These are phyloP conservation scores for Hylodesmum podocarpum DNA, from an alignment of 306 rosid species.

Conservation along the genomic window DNA sequence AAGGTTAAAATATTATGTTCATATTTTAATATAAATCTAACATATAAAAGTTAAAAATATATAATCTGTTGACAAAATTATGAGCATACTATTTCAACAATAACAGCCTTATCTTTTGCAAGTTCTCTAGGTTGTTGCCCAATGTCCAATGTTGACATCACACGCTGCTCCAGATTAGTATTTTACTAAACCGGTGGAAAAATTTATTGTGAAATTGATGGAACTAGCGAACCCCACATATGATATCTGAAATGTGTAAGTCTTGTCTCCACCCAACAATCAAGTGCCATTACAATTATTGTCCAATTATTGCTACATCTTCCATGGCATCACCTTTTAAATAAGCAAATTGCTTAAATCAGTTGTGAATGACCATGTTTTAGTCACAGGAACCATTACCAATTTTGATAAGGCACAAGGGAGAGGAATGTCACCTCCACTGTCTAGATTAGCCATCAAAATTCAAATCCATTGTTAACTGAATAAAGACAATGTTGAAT, in stretches of 20 bases:
- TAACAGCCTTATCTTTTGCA: too few relatives aligned
- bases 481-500: not conserved
- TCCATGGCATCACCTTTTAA: not conserved
- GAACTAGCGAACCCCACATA: not conserved
- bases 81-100: too few relatives aligned
- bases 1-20: too few relatives aligned
- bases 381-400: too few relatives aligned
- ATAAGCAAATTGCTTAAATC: not conserved
- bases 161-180: constrained; percentile 60
- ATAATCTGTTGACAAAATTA: too few relatives aligned
- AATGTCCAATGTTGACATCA: constrained; percentile 78
- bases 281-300: not conserved
- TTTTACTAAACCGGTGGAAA: not conserved
- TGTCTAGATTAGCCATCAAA: not conserved
- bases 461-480: not conserved
- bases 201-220: not conserved
- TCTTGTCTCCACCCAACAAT: constrained; percentile 3
- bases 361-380: not conserved
- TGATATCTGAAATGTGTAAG: not conserved
- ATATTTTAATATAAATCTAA: too few relatives aligned
- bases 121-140: constrained; percentile 71
- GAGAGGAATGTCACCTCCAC: not conserved
- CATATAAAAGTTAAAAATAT: too few relatives aligned
- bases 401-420: not conserved
- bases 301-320: not conserved